Conservation (phyloP, 2,329 filamentous ascomycete genomes). For the Shiraia bambusicola region DNA sequence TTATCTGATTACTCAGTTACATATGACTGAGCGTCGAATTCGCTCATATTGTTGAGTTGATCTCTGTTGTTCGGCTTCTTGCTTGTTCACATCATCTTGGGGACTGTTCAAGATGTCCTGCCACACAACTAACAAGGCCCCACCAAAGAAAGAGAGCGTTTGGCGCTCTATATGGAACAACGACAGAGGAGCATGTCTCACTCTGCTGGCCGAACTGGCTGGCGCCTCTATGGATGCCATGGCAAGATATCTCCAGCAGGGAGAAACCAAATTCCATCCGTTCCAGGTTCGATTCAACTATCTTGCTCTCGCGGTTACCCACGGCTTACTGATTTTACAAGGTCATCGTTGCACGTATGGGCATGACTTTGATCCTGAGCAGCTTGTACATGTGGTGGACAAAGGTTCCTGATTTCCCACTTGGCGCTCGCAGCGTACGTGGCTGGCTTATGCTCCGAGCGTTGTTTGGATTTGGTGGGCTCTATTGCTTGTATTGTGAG, state of each 20-base stretch:
- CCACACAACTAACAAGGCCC: not conserved
- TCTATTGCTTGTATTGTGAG: conserved; percentile 21
- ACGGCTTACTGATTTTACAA: conserved; percentile 19
- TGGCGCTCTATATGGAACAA: conserved; percentile 11
- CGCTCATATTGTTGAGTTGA: not conserved
- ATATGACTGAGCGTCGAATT: not conserved
- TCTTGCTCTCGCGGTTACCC: not conserved
- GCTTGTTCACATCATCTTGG: not conserved
- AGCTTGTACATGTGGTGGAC: conserved; percentile 70
- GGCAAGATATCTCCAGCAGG: conserved; percentile 13
- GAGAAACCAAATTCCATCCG: conserved; percentile 13
- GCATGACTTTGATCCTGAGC: conserved; percentile 65
- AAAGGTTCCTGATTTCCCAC: conserved; percentile 31
- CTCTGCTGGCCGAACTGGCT: conserved; percentile 9
- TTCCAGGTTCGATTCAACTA: conserved; percentile 6
- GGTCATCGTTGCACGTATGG: conserved; percentile 77
- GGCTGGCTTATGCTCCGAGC: conserved; percentile 15
- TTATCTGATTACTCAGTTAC: too few species aligned
- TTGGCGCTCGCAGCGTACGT: conserved; percentile 12
- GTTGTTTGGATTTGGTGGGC: conserved; percentile 15
- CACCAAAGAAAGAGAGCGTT: conserved; percentile 2
- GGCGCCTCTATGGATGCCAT: conserved; percentile 16
- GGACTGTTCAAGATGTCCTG: not conserved
- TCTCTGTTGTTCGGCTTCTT: not conserved
- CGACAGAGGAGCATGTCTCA: conserved; percentile 14